Conservation (phyloP, 805 yeast genomes). For the Metschnikowia peoriensis region DNA sequence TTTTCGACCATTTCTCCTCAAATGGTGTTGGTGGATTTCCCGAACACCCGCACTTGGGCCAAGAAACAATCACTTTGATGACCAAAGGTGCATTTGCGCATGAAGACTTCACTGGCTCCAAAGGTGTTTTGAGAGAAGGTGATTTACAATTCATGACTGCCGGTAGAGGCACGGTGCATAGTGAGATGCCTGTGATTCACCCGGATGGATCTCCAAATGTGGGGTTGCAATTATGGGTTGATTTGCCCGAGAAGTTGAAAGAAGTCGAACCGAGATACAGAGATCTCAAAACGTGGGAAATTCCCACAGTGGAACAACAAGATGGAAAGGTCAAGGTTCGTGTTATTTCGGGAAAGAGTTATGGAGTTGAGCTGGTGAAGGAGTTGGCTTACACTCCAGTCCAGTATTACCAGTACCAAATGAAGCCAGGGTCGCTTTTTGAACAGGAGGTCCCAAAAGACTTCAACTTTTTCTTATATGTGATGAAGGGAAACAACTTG, state of each 20-base stretch:
- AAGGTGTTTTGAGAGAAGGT: slow-evolving; percentile 74
- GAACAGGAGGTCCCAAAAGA: slow-evolving; percentile 56
- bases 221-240: slow-evolving; percentile 78
- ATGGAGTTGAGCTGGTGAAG: slow-evolving; percentile 70
- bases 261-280: slow-evolving; percentile 68
- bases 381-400: slow-evolving; percentile 84
- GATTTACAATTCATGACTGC: slow-evolving; percentile 95
- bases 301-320: slow-evolving; percentile 65
- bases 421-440: slow-evolving; percentile 65
- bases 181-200: slow-evolving; percentile 74
- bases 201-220: slow-evolving; percentile 25
- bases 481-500: slow-evolving; percentile 57
- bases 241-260: slow-evolving; percentile 19
- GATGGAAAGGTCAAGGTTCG: slow-evolving; percentile 61
- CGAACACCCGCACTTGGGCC: slow-evolving; percentile 82
- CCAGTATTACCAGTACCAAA: slow-evolving; percentile 60
- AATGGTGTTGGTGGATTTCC: slow-evolving; percentile 73
- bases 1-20: slow-evolving; percentile 76
- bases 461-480: slow-evolving; percentile 69
- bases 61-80: slow-evolving; percentile 73
- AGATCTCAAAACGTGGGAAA: slow-evolving; percentile 66
- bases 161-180: slow-evolving; percentile 81
- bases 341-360: slow-evolving; percentile 75
- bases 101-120: slow-evolving; percentile 84
- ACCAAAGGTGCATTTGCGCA: slow-evolving; percentile 69